A percentile compares a stretch with the other conserved stretches of the same genome.
phyloP scores from a whole-genome alignment of 83 land plant genomes.

The Thuja plicata region DNA sequence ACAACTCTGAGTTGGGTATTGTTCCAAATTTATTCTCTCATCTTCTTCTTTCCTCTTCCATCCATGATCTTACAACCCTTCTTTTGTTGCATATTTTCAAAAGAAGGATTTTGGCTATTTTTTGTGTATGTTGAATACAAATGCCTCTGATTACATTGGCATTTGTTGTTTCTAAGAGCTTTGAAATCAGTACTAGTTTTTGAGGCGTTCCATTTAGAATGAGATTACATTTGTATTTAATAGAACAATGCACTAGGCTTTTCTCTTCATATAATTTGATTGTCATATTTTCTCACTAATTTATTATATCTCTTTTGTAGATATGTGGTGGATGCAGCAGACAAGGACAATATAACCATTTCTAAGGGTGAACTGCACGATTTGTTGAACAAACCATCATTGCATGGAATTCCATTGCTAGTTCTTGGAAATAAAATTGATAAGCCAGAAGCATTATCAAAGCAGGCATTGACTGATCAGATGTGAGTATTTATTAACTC shows the following conservation, averaged over 20 bases:
- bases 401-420: slow-evolving; percentile 81
- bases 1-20: neutral
- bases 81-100: neutral
- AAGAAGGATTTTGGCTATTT: neutral
- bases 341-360: slow-evolving; percentile 69
- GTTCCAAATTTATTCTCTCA: neutral
- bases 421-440: slow-evolving; percentile 91
- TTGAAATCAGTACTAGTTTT: neutral
- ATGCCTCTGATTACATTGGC: neutral
- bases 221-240: neutral
- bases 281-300: neutral
- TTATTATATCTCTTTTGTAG: slow-evolving; percentile 32
- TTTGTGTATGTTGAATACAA: neutral
- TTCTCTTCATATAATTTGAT: neutral
- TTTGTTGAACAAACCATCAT: slow-evolving; percentile 75
- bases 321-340: slow-evolving; percentile 97
- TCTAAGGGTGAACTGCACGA: slow-evolving; percentile 88
- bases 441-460: slow-evolving; percentile 80
- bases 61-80: neutral
- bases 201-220: neutral
- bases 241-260: neutral
- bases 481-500: slow-evolving; percentile 54
- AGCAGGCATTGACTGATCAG: slow-evolving; percentile 75
- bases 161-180: neutral
- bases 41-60: neutral